Evolutionary conservation across 345 rosid species (phyloP).

Genomic region (Eucalyptus paniculata): DNA sequence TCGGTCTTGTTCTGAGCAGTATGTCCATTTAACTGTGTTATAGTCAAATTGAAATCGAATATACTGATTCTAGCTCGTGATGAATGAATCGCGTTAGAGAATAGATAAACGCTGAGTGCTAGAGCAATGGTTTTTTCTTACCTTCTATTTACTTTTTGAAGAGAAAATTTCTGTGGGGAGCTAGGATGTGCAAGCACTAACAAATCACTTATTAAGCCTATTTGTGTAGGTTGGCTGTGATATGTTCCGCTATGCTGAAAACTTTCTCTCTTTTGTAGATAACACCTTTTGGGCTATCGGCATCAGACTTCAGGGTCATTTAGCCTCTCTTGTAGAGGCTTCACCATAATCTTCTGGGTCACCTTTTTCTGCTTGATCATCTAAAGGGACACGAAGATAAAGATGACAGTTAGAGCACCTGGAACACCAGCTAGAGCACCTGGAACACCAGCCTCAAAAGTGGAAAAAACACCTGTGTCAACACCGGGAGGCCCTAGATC

Average conservation of each 20-base stretch:
- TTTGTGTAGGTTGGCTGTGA: not conserved
- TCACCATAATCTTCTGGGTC: not conserved
- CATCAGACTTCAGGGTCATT: not conserved
- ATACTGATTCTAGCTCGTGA: not conserved
- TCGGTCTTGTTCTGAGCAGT: not conserved
- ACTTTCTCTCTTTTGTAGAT: not conserved
- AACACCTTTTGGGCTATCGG: not conserved
- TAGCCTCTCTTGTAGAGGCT: not conserved
- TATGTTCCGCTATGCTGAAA: not conserved
- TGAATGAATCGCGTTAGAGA: not conserved
- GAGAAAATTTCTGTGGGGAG: not conserved
- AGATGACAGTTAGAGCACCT: slow-evolving; percentile 51
- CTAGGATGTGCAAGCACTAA: not conserved
- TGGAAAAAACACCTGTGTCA: slow-evolving; percentile 59
- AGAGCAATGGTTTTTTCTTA: not conserved
- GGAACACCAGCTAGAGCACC: slow-evolving; percentile 40
- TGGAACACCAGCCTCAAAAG: slow-evolving; percentile 52
- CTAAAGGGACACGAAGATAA: not conserved
- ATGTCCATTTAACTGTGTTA: not conserved
- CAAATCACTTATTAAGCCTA: not conserved
- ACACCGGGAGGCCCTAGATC: slow-evolving; percentile 69
- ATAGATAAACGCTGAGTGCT: not conserved
- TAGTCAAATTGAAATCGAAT: not conserved
- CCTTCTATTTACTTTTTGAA: not conserved
- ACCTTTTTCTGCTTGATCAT: not conserved